Conservation (phyloP, 106 monocot species). For the Alisma plantagoaquatica region DNA sequence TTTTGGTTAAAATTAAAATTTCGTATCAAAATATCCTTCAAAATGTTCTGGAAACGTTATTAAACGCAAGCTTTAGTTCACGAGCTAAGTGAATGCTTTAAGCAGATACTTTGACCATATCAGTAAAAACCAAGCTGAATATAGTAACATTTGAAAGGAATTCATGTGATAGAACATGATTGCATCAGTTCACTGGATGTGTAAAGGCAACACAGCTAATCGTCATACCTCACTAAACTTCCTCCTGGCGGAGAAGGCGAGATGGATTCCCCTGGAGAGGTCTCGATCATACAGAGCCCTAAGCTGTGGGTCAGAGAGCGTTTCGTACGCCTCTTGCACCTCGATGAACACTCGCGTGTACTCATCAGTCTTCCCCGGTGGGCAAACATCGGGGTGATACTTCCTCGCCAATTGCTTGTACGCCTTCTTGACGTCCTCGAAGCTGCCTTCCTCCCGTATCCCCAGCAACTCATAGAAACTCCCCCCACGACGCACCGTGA, state of each 20-base stretch:
- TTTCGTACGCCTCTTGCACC: slow-evolving; percentile 91
- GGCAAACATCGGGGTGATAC: slow-evolving; percentile 27
- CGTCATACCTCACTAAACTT: slow-evolving; percentile 38
- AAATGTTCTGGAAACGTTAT: no score
- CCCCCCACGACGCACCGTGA: background rate
- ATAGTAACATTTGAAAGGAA: no score
- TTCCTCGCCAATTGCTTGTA: slow-evolving; percentile 25
- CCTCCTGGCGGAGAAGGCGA: slow-evolving; percentile 43
- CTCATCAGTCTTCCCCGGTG: slow-evolving; percentile 50
- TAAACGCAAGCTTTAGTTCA: no score
- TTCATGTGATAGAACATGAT: no score
- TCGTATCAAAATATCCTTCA: no score
- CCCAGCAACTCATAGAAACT: slow-evolving; percentile 28
- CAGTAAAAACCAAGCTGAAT: no score
- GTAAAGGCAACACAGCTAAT: no score
- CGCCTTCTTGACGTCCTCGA: slow-evolving; percentile 17
- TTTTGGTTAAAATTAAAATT: no score
- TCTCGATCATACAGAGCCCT: slow-evolving; percentile 64
- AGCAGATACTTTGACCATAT: no score
- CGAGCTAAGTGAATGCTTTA: no score
- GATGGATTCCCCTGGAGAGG: slow-evolving; percentile 41
- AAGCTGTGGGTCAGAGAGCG: slow-evolving; percentile 70
- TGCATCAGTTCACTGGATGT: no score
- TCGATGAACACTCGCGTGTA: slow-evolving; percentile 66
- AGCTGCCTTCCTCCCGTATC: slow-evolving; percentile 7